These are phyloP conservation scores for Geum urbanum DNA, from an alignment of 306 rosid genomes.

Conservation along the genomic window DNA sequence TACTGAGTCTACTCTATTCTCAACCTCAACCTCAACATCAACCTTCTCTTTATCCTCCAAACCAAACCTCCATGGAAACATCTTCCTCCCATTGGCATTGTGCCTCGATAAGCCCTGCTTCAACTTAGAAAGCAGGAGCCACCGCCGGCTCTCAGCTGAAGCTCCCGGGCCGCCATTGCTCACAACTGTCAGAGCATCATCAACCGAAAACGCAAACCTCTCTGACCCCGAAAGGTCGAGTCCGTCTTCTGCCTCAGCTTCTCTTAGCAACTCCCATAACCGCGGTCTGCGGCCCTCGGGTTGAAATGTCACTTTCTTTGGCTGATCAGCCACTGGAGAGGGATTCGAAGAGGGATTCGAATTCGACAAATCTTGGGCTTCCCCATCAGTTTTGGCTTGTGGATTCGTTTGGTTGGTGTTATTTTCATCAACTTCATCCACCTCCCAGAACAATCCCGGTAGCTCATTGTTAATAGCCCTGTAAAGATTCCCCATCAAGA, in stretches of 20 bases:
- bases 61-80: conserved; percentile 65
- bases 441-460: conserved; percentile 83
- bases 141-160: conserved; percentile 66
- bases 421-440: conserved; percentile 36
- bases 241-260: conserved; percentile 72
- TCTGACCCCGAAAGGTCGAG: conserved; percentile 93
- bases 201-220: conserved; percentile 89
- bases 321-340: conserved; percentile 21
- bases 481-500: conserved; percentile 78
- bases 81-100: conserved; percentile 43
- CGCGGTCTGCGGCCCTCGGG: conserved; percentile 59
- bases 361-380: conserved; percentile 22
- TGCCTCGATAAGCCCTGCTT: conserved; percentile 77
- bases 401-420: conserved; percentile 10
- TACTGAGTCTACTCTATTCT: conserved; percentile 36
- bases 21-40: conserved; percentile 66
- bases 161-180: conserved; percentile 49
- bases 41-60: conserved; percentile 65
- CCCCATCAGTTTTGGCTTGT: conserved; percentile 23
- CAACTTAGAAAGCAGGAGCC: conserved; percentile 70
- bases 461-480: conserved; percentile 78
- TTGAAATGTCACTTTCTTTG: conserved; percentile 29
- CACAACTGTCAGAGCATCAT: conserved; percentile 74
- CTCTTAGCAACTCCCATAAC: conserved; percentile 74
- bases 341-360: conserved; percentile 8